phyloP scores from a whole-genome alignment of 148 eudicot genomes.

The Oxyria digyna region DNA sequence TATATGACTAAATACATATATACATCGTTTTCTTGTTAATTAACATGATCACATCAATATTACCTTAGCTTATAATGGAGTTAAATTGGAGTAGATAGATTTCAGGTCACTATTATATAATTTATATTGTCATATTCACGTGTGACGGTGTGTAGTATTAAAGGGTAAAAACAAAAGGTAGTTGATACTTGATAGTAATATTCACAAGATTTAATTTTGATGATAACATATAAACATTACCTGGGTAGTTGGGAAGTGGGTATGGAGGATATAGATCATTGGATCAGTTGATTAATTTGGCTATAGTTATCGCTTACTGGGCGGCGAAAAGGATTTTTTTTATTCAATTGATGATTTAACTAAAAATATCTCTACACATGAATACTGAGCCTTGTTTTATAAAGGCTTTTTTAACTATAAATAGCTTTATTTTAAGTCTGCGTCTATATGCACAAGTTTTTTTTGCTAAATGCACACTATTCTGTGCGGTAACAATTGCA shows the following conservation, averaged over 20 bases:
- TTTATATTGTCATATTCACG: background rate
- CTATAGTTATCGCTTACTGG: background rate
- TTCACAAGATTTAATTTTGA: background rate
- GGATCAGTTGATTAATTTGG: background rate
- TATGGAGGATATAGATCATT: background rate
- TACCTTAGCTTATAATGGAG: background rate
- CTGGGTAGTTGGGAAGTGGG: constrained; percentile 1
- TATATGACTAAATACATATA: background rate
- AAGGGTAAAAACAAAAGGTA: background rate
- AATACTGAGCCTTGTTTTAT: no score
- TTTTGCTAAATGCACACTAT: no score
- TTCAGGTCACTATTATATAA: background rate
- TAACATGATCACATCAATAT: background rate
- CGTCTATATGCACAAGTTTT: no score
- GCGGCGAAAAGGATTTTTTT: background rate
- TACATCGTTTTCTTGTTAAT: background rate
- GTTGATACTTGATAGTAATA: no score
- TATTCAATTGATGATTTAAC: background rate
- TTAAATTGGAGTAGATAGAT: background rate
- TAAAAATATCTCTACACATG: no score
- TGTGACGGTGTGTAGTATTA: background rate
- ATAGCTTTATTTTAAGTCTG: no score
- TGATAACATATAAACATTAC: background rate
- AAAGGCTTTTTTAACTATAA: no score
- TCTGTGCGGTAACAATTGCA: no score